A percentile compares a stretch with the other conserved stretches of the same genome.
phyloP scores from a whole-genome alignment of 169 alveolate genomes.

The Nephromyces sp. region DNA sequence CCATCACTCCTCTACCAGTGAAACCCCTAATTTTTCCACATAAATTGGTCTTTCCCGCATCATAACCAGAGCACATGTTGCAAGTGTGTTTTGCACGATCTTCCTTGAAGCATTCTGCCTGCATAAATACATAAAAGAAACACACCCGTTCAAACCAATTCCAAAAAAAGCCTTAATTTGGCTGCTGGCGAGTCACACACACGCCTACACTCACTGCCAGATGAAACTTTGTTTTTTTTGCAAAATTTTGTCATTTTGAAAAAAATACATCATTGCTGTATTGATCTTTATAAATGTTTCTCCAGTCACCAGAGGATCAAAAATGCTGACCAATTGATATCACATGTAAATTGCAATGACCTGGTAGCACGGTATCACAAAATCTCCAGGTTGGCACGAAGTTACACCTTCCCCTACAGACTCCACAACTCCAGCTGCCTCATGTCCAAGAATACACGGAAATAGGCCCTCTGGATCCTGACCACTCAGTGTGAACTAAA shows the following conservation, averaged over 20 bases:
- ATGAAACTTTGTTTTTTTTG: too few species aligned
- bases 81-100: slow-evolving; percentile 8
- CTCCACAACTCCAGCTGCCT: slow-evolving; percentile 65
- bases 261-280: not conserved
- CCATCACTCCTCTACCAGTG: slow-evolving; percentile 66
- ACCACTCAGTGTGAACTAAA: slow-evolving; percentile 40
- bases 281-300: not conserved
- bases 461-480: slow-evolving; percentile 58
- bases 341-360: not conserved
- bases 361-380: slow-evolving; percentile 54
- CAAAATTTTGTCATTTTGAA: not conserved
- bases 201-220: too few species aligned
- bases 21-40: slow-evolving; percentile 53
- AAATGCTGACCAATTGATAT: not conserved
- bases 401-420: slow-evolving; percentile 68
- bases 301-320: too few species aligned
- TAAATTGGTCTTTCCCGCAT: slow-evolving; percentile 48
- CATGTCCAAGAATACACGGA: slow-evolving; percentile 66
- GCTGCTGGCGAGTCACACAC: too few species aligned
- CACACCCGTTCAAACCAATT: not conserved
- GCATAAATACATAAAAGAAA: not conserved
- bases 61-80: slow-evolving; percentile 50
- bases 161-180: too few species aligned
- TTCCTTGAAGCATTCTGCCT: slow-evolving; percentile 25
- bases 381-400: slow-evolving; percentile 60